Conservation (phyloP, 1,284 basidiomycete species). For the Leccinum subrobustum region DNA sequence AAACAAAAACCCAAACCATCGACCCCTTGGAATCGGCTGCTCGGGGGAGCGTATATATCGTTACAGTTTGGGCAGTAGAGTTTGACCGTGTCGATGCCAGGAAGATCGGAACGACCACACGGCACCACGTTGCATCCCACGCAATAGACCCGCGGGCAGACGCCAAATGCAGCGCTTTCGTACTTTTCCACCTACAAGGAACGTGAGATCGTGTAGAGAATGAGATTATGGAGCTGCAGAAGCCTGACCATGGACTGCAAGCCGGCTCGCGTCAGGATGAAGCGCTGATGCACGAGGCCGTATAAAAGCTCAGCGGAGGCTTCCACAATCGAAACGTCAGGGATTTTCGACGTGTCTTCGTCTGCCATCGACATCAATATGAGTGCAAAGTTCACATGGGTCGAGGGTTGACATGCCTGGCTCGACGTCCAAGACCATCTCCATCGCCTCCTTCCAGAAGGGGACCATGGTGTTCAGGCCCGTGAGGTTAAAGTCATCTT, state of each 20-base stretch:
- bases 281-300: constrained; percentile 96
- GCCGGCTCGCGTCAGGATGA: constrained; percentile 92
- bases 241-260: constrained; percentile 88
- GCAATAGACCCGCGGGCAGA: constrained; percentile 96
- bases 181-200: constrained; percentile 87
- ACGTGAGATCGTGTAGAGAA: constrained; percentile 22
- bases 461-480: constrained; percentile 94
- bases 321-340: constrained; percentile 97
- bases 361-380: constrained; percentile 45
- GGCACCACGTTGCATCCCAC: constrained; percentile 89
- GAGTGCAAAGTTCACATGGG: constrained; percentile 14
- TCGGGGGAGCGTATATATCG: constrained; percentile 95
- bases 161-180: constrained; percentile 89
- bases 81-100: constrained; percentile 98
- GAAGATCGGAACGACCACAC: constrained; percentile 93
- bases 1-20: constrained; percentile 66
- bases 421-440: constrained; percentile 99
- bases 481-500: constrained; percentile 99
- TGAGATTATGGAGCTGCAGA: constrained; percentile 5
- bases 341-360: constrained; percentile 91
- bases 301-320: constrained; percentile 97
- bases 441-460: constrained; percentile 99
- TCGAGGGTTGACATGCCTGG: constrained; percentile 67
- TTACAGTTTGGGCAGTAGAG: constrained; percentile 98
- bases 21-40: constrained; percentile 93